These are phyloP conservation scores for Mortierella polycephala DNA, from an alignment of 371 early-diverging fungal species.

Conservation along the genomic window DNA sequence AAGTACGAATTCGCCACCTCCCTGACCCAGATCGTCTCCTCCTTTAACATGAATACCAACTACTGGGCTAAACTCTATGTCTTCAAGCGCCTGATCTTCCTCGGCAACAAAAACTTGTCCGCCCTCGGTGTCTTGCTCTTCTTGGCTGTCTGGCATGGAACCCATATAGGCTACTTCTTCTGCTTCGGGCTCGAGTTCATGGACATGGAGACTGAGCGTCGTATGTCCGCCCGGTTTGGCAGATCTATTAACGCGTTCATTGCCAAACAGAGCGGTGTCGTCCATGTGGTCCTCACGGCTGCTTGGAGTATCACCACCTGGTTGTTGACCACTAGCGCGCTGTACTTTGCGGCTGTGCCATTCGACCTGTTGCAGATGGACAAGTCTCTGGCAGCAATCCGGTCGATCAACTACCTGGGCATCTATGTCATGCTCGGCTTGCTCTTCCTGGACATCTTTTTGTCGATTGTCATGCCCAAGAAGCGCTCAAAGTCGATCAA, in stretches of 20 bases:
- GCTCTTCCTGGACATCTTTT: conserved; percentile 25
- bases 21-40: conserved; percentile 64
- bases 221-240: conserved; percentile 35
- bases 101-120: conserved; percentile 74
- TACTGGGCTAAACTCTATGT: conserved; percentile 78
- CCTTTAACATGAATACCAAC: conserved; percentile 85
- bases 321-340: conserved; percentile 42
- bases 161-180: conserved; percentile 71
- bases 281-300: conserved; percentile 14
- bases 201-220: conserved; percentile 64
- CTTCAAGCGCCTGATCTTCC: conserved; percentile 75
- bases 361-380: conserved; percentile 46
- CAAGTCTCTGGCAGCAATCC: conserved; percentile 36
- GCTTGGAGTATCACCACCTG: conserved; percentile 34
- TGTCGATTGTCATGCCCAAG: conserved; percentile 45
- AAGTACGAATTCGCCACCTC: conserved; percentile 67
- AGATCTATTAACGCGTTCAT: conserved; percentile 40
- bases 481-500: conserved; percentile 49
- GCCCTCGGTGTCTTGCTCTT: conserved; percentile 70
- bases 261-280: conserved; percentile 22
- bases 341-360: conserved; percentile 51
- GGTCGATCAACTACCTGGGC: conserved; percentile 35
- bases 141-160: conserved; percentile 82
- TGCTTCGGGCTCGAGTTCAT: conserved; percentile 74
- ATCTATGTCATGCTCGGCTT: conserved; percentile 38